Percentiles rank a stretch among this genome's conserved stretches.
Conservation (phyloP, 345 rosid genomes). For the Pugionium cornutum region DNA sequence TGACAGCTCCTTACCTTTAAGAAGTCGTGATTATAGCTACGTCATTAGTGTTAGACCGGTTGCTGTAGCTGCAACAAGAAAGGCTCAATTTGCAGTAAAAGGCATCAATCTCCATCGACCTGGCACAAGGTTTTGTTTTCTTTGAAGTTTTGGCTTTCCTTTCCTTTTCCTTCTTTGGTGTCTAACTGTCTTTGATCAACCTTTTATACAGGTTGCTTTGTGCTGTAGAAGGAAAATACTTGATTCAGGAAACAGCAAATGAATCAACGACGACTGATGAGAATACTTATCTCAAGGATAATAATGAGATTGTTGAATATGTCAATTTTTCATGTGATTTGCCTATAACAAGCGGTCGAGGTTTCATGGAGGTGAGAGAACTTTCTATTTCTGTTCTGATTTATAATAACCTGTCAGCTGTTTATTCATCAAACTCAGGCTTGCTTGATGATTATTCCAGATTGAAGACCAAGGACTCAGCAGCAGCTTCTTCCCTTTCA, state of each 20-base stretch:
- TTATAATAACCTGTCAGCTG: background rate
- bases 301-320: constrained; percentile 56
- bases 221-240: constrained; percentile 86
- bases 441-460: constrained; percentile 52
- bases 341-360: constrained; percentile 69
- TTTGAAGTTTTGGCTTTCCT: background rate
- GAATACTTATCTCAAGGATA: constrained; percentile 46
- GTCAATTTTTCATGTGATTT: constrained; percentile 69
- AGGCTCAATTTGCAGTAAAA: constrained; percentile 65
- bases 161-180: background rate
- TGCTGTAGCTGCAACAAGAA: constrained; percentile 64
- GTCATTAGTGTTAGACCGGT: constrained; percentile 75
- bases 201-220: constrained; percentile 69
- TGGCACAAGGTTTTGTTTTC: constrained; percentile 57
- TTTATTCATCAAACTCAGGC: constrained; percentile 30
- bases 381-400: constrained; percentile 28
- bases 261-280: constrained; percentile 43
- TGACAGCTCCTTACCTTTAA: constrained; percentile 65
- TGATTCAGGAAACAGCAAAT: constrained; percentile 58
- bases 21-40: constrained; percentile 57
- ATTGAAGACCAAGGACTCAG: constrained; percentile 86
- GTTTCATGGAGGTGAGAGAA: constrained; percentile 85
- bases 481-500: constrained; percentile 92
- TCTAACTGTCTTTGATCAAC: constrained; percentile 22
- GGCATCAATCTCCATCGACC: constrained; percentile 75